phyloP scores from a whole-genome alignment of 139 green algal species.

The Micractinium sp. region DNA sequence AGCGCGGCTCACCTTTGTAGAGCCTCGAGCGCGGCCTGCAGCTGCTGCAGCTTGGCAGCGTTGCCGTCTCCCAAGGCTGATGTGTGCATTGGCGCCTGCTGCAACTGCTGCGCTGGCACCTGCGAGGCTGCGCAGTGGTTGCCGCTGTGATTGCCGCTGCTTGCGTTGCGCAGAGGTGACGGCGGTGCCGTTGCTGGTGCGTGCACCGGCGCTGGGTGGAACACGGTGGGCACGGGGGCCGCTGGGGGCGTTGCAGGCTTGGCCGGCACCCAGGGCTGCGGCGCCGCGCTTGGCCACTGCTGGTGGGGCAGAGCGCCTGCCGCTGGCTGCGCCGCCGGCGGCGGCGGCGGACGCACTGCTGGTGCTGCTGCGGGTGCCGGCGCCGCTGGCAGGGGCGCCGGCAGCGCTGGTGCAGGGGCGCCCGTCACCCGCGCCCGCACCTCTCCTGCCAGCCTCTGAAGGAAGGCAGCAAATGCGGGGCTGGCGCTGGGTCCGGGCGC shows the following conservation, averaged over 20 bases:
- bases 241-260: not conserved
- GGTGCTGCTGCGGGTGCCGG: not conserved
- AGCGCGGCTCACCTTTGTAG: conserved; percentile 4
- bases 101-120: too few species aligned
- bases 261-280: not conserved
- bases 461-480: conserved; percentile 21
- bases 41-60: conserved; percentile 13
- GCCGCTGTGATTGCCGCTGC: not conserved
- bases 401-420: not conserved
- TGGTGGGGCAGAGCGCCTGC: not conserved
- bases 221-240: not conserved
- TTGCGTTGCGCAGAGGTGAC: not conserved
- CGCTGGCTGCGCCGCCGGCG: not conserved
- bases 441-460: not conserved
- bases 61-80: not conserved
- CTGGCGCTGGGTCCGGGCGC: not conserved
- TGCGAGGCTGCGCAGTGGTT: too few species aligned
- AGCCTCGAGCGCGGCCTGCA: not conserved
- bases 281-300: too few species aligned
- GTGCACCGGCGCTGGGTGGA: not conserved
- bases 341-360: not conserved
- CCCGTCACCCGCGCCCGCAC: conserved; percentile 9
- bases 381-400: not conserved
- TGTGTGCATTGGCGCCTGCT: not conserved
- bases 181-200: not conserved